Base-by-base conservation (phyloP, 108 stramenopile species). In the Stephanodiscus triporus region DNA sequence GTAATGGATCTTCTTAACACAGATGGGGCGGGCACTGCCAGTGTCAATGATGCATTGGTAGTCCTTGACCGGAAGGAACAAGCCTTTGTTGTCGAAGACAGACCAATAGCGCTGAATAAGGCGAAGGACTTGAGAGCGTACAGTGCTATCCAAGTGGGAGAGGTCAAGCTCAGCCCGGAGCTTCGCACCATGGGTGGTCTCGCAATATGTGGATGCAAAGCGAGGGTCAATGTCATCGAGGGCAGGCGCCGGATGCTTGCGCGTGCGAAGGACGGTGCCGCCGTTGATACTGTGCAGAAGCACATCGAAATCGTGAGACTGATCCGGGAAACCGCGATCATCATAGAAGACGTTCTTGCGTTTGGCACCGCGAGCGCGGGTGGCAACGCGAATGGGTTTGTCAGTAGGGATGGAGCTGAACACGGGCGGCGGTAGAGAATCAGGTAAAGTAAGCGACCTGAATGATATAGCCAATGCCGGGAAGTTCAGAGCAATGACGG, bases 31-130 rank as follows among this genome's bases (percentile, higher is more conserved):
- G 1, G 57, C 40, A 4, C 22, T 5, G 32, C 71, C 62, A 5
- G 71, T 72, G 32, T 72, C 43, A 38, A 71, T 71, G 19, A 22
- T 4, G 19, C 70, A 71, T 2, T 20, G 1, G 48, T 71, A 71
- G 26, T 60, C 58, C 0, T 24, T 1, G 23, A 60, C 42, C 2
- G 57, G 70, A 20, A 71, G 26, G 22, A 51, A 51, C 4, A 54
- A 1, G 2, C 60, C 61, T 2, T 24, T 19, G 6, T 9, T 11
- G 11, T 63, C 30, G 24, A 63, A 72, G 24, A 72, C 50, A 38
- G 42, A 29, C 71, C 62, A 63, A 47, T 72, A 63, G 3, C 48
- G 48, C 24, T 36, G 61, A 48, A 72, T 32, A 11, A 72, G 51
- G 19, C 6, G 8, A 20, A 4, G 20, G 20, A 24, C 19, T 50